A percentile compares a stretch with the other conserved stretches of the same genome.
These are phyloP conservation scores for Cicer arietinum DNA, from an alignment of 306 rosid genomes.

Conservation along the genomic window DNA sequence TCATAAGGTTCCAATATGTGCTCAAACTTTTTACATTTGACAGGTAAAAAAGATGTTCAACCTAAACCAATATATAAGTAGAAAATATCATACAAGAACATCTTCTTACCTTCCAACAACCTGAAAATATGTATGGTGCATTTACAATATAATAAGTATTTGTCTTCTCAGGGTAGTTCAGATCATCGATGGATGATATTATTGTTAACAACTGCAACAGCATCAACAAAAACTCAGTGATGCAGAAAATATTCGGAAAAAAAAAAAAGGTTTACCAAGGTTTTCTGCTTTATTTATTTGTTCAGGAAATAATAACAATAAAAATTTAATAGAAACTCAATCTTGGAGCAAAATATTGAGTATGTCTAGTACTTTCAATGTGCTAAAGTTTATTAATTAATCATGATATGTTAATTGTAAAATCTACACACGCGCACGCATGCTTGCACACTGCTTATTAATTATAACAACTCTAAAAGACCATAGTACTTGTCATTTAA, in stretches of 20 bases:
- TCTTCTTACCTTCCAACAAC: slow-evolving; percentile 90
- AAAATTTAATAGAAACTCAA: slow-evolving; percentile 1
- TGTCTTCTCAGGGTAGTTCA: slow-evolving; percentile 96
- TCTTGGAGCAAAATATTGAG: slow-evolving; percentile 8
- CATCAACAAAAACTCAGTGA: slow-evolving; percentile 41
- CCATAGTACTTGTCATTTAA: neutral
- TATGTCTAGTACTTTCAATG: slow-evolving; percentile 9
- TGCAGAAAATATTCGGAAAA: neutral
- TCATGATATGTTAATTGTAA: neutral
- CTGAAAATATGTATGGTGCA: slow-evolving; percentile 84
- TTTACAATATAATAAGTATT: slow-evolving; percentile 89
- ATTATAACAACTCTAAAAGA: slow-evolving; percentile 14
- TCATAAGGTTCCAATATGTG: slow-evolving; percentile 18
- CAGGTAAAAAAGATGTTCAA: neutral
- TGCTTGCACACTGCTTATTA: neutral
- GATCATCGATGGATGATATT: slow-evolving; percentile 87
- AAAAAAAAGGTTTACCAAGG: neutral
- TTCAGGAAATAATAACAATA: slow-evolving; percentile 1
- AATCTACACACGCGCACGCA: neutral
- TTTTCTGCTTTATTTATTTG: neutral
- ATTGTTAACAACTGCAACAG: slow-evolving; percentile 74
- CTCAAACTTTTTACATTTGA: neutral
- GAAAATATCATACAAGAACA: slow-evolving; percentile 22
- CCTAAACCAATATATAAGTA: slow-evolving; percentile 16
- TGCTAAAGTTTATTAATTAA: neutral